A percentile compares a stretch with the other conserved stretches of the same genome.
phyloP scores from a whole-genome alignment of 805 yeast genomes.

The Pichia cephalocereana region DNA sequence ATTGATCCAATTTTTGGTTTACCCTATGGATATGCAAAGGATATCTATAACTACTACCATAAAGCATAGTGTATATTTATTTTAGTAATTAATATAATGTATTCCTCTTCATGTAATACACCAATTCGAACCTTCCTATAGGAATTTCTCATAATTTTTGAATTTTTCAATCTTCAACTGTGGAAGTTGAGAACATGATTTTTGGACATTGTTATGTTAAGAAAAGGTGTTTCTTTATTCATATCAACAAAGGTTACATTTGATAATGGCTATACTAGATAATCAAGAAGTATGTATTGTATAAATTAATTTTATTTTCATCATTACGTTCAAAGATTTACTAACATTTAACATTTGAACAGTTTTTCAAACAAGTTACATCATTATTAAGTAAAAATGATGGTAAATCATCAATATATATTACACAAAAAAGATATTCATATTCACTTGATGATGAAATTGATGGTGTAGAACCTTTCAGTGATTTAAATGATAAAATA shows the following conservation, averaged over 20 bases:
- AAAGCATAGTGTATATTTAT: neutral
- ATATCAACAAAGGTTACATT: no score
- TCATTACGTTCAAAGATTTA: neutral
- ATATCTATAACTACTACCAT: slow-evolving; percentile 9
- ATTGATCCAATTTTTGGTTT: slow-evolving; percentile 55
- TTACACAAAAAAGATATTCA: slow-evolving; percentile 48
- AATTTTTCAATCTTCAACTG: no score
- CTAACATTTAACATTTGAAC: neutral
- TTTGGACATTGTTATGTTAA: no score
- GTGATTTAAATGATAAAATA: slow-evolving; percentile 12
- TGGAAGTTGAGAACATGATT: no score
- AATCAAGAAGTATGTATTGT: slow-evolving; percentile 19
- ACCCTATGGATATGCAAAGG: slow-evolving; percentile 30
- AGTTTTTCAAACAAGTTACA: slow-evolving; percentile 22
- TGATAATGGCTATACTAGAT: slow-evolving; percentile 5
- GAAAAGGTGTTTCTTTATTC: no score
- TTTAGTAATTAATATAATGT: no score
- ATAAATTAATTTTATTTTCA: no score
- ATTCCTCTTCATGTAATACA: no score
- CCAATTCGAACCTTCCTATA: no score
- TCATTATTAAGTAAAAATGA: slow-evolving; percentile 12
- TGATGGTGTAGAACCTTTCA: slow-evolving; percentile 5
- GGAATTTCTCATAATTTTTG: no score
- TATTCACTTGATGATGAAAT: slow-evolving; percentile 17
- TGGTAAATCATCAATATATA: slow-evolving; percentile 41